phyloP scores from a whole-genome alignment of 1,139 yeast species.

The Blastobotrys serpentis region DNA sequence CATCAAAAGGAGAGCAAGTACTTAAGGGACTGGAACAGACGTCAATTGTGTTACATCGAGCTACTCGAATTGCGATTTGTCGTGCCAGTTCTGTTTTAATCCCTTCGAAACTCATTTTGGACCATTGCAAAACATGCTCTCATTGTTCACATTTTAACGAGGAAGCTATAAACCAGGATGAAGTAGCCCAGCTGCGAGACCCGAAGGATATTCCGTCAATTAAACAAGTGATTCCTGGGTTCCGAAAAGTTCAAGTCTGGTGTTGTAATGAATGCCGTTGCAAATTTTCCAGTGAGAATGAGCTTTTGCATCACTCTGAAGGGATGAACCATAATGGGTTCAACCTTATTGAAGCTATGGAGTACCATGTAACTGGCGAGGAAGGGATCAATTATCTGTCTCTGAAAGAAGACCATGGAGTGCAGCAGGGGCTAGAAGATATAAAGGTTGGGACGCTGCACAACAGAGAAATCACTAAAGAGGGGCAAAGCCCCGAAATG shows the following conservation, averaged over 20 bases:
- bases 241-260: not conserved
- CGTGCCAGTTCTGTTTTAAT: not conserved
- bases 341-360: not conserved
- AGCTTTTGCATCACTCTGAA: not conserved
- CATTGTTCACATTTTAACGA: not conserved
- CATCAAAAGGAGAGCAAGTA: not conserved
- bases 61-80: not conserved
- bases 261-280: not conserved
- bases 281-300: not conserved
- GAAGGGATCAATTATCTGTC: not conserved
- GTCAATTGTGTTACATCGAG: not conserved
- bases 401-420: not conserved
- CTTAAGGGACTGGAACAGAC: conserved; percentile 2
- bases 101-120: not conserved
- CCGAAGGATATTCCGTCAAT: not conserved
- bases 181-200: not conserved
- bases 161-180: not conserved
- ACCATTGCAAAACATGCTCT: not conserved
- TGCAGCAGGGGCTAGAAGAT: no score
- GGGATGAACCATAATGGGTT: not conserved
- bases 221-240: not conserved
- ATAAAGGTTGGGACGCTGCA: no score
- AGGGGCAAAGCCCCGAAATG: no score
- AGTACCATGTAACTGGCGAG: not conserved
- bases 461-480: no score